Percentiles rank a stretch among this genome's conserved stretches.
Evolutionary conservation across 2,329 filamentous ascomycete species (phyloP).

Genomic region (Aaosphaeria arxii): DNA sequence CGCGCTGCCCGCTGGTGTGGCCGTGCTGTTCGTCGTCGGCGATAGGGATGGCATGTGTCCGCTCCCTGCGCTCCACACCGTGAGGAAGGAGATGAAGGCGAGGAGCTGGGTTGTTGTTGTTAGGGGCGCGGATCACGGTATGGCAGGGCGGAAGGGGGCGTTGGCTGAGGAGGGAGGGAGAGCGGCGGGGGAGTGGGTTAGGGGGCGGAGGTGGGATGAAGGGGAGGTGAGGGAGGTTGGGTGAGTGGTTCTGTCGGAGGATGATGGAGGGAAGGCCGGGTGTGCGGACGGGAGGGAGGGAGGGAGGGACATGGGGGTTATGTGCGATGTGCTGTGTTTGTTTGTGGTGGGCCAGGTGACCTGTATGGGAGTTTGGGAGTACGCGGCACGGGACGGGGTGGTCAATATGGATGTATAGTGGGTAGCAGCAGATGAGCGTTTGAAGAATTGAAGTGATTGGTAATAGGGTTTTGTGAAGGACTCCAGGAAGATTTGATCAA

Average conservation of each 20-base stretch:
- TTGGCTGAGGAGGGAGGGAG: conserved; percentile 31
- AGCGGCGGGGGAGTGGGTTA: conserved; percentile 35
- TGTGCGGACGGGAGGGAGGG: too few species aligned
- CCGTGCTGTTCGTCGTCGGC: conserved; percentile 42
- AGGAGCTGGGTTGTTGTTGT: conserved; percentile 36
- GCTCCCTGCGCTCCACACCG: conserved; percentile 20
- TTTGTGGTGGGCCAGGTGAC: too few species aligned
- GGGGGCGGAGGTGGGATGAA: conserved; percentile 4
- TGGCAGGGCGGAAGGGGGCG: conserved; percentile 24
- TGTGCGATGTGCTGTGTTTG: too few species aligned
- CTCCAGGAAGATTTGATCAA: too few species aligned
- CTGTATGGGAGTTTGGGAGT: too few species aligned
- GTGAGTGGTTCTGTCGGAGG: background rate
- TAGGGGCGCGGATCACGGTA: conserved; percentile 40
- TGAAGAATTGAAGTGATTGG: too few species aligned
- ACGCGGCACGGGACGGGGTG: too few species aligned
- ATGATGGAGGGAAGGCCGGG: too few species aligned
- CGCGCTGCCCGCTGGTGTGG: conserved; percentile 21
- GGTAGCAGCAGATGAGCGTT: too few species aligned
- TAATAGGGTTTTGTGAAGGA: too few species aligned
- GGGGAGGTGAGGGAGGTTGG: background rate
- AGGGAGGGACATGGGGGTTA: too few species aligned
- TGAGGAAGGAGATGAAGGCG: conserved; percentile 38
- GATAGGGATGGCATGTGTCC: conserved; percentile 36
- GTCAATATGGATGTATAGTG: too few species aligned